A percentile compares a stretch with the other conserved stretches of the same genome.
Evolutionary conservation across 2,329 filamentous ascomycete species (phyloP).

Genomic region (Fusarium sulawesiense): DNA sequence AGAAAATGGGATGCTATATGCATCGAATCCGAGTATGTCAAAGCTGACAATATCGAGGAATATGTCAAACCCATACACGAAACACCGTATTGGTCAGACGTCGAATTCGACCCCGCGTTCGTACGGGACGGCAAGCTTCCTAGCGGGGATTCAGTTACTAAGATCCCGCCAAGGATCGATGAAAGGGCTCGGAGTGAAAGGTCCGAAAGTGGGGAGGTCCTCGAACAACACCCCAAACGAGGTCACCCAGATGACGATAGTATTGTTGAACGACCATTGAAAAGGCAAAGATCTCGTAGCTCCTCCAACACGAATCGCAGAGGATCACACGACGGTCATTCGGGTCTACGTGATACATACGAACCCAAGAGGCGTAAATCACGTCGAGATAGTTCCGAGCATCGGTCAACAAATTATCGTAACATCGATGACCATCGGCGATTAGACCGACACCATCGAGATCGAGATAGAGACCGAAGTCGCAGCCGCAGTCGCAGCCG

Average conservation of each 20-base stretch:
- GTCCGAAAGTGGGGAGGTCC: constrained; percentile 34
- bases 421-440: constrained; percentile 27
- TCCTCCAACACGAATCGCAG: constrained; percentile 10
- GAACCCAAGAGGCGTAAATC: constrained; percentile 20
- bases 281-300: constrained; percentile 38
- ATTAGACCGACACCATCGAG: constrained; percentile 32
- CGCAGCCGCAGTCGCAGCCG: constrained; percentile 14
- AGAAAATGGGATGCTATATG: constrained; percentile 57
- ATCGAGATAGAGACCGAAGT: constrained; percentile 20
- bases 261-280: constrained; percentile 31
- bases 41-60: constrained; percentile 56
- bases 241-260: constrained; percentile 23
- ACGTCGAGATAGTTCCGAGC: constrained; percentile 29
- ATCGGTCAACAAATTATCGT: constrained; percentile 12
- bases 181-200: constrained; percentile 23
- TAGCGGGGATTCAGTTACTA: constrained; percentile 37
- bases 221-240: constrained; percentile 30
- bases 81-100: constrained; percentile 53
- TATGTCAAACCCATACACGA: constrained; percentile 57
- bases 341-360: constrained; percentile 18
- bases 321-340: constrained; percentile 13
- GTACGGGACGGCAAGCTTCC: constrained; percentile 41
- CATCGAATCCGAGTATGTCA: constrained; percentile 59
- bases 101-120: constrained; percentile 60
- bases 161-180: constrained; percentile 8